Conservation (phyloP, 108 stramenopile genomes). For the Seminavis robusta region DNA sequence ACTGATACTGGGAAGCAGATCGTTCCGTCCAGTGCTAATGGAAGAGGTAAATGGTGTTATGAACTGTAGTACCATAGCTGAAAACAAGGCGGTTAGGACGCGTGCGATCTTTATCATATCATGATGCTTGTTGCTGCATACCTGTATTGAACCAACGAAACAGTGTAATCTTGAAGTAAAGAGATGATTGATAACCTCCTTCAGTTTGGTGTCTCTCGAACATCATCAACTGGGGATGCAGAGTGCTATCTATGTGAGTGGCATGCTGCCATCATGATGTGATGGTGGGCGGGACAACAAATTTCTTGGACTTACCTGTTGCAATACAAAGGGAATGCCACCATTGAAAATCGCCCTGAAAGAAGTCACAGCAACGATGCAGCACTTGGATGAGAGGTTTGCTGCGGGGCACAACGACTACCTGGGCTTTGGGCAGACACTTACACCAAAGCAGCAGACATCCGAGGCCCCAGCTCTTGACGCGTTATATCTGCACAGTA, state of each 20-base stretch:
- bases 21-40: conserved; percentile 29
- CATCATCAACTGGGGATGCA: conserved; percentile 41
- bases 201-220: conserved; percentile 65
- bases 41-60: conserved; percentile 56
- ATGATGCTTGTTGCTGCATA: background rate
- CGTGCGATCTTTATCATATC: background rate
- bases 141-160: conserved; percentile 80
- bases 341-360: too few species aligned
- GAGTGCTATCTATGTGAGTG: too few species aligned
- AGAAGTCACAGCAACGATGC: too few species aligned
- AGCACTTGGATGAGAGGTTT: too few species aligned
- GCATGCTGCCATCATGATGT: too few species aligned
- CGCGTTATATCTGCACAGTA: conserved; percentile 14
- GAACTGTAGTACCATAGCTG: background rate
- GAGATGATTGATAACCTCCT: conserved; percentile 49
- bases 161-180: conserved; percentile 75
- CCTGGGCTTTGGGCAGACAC: too few species aligned
- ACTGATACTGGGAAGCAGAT: conserved; percentile 53
- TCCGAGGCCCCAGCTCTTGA: conserved; percentile 10
- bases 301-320: too few species aligned
- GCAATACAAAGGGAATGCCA: background rate
- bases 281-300: too few species aligned
- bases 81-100: background rate
- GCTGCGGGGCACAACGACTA: too few species aligned
- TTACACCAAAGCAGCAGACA: conserved; percentile 30